Conservation (phyloP, 2,329 filamentous ascomycete genomes). For the Fusarium equiseti region DNA sequence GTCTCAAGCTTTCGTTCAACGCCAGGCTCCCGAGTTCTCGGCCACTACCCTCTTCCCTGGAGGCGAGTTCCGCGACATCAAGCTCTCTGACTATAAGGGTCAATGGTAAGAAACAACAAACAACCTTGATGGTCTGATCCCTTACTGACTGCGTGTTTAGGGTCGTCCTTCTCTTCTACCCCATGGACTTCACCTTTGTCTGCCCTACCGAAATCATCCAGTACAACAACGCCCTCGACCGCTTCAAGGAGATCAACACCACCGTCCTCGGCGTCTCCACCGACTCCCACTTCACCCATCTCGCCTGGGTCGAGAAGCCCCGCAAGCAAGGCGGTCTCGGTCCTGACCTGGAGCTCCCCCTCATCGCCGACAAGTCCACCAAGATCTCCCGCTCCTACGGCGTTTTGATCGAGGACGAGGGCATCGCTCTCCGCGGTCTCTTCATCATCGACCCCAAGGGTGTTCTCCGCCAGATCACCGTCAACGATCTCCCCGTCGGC, state of each 20-base stretch:
- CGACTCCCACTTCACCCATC: constrained; percentile 68
- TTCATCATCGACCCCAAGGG: constrained; percentile 76
- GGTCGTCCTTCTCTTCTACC: constrained; percentile 75
- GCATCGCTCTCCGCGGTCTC: constrained; percentile 71
- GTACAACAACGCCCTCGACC: constrained; percentile 70
- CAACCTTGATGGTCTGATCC: neutral
- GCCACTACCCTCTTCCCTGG: constrained; percentile 63
- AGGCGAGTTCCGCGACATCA: constrained; percentile 62
- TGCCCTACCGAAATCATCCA: constrained; percentile 75
- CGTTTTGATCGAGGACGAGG: constrained; percentile 73
- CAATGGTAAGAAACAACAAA: constrained; percentile 56
- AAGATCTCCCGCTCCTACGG: constrained; percentile 71
- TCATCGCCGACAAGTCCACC: constrained; percentile 72
- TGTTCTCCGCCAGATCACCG: constrained; percentile 70
- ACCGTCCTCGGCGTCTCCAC: constrained; percentile 71
- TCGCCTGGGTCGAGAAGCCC: constrained; percentile 69
- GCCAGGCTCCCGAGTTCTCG: constrained; percentile 62
- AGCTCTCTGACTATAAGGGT: constrained; percentile 59
- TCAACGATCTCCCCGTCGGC: constrained; percentile 75
- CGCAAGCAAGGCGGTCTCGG: constrained; percentile 73
- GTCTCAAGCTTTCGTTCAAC: constrained; percentile 62
- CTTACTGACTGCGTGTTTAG: constrained; percentile 48
- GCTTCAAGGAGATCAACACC: constrained; percentile 70
- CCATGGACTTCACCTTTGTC: constrained; percentile 76
- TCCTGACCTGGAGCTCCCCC: constrained; percentile 68